These are phyloP conservation scores for Pseudonitzschia delicatissima DNA, from an alignment of 108 stramenopile genomes.

Conservation along the genomic window DNA sequence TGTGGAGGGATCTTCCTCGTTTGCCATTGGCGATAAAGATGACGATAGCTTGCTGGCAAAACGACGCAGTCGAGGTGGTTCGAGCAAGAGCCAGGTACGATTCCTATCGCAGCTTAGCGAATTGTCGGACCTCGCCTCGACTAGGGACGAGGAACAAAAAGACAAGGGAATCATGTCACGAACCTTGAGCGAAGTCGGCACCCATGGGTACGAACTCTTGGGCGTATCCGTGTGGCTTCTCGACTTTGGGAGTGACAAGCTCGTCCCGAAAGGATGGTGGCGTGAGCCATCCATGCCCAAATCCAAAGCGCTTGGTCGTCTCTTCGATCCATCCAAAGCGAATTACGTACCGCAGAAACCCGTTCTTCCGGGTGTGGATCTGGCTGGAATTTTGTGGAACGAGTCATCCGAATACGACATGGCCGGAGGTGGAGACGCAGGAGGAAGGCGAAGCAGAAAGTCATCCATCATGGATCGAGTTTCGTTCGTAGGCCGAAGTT, in stretches of 20 bases:
- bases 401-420: slow-evolving; percentile 1
- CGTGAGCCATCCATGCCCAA: neutral
- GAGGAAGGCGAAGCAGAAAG: neutral
- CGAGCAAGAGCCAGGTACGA: no score
- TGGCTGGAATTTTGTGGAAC: slow-evolving; percentile 43
- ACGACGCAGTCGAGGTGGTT: no score
- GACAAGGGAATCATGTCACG: slow-evolving; percentile 3
- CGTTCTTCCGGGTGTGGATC: slow-evolving; percentile 32
- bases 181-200: slow-evolving; percentile 1
- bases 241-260: slow-evolving; percentile 3
- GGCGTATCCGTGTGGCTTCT: slow-evolving; percentile 22
- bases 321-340: slow-evolving; percentile 15
- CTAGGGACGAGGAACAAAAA: neutral
- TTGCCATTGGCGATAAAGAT: no score
- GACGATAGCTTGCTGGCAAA: no score
- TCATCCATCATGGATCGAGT: no score
- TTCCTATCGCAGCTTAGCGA: neutral
- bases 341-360: slow-evolving; percentile 22
- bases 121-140: neutral
- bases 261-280: slow-evolving; percentile 22
- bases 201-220: slow-evolving; percentile 1
- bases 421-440: neutral
- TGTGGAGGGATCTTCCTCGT: no score
- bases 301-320: slow-evolving; percentile 6
- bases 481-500: no score